Percentiles rank a stretch among this genome's conserved stretches.
Evolutionary conservation across 345 rosid genomes (phyloP).

Genomic region (Citrus australasica): DNA sequence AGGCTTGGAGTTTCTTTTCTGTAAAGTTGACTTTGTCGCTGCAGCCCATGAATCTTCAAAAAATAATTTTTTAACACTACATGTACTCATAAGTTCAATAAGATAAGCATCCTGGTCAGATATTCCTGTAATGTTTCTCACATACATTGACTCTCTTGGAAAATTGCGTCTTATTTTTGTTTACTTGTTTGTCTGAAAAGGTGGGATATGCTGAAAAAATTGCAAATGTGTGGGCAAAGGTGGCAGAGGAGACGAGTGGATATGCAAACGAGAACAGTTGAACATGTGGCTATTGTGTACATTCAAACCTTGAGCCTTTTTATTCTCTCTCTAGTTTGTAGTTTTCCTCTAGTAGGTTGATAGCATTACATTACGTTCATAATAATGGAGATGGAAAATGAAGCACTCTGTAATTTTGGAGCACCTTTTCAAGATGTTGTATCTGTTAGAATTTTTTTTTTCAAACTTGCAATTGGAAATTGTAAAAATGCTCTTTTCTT

Average conservation of each 20-base stretch:
- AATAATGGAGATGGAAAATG: constrained; percentile 12
- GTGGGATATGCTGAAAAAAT: constrained; percentile 97
- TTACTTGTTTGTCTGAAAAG: constrained; percentile 27
- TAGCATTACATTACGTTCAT: constrained; percentile 11
- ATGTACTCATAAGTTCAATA: background rate
- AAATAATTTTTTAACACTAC: background rate
- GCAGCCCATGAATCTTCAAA: background rate
- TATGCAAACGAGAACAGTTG: constrained; percentile 53
- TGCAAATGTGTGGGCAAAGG: constrained; percentile 82
- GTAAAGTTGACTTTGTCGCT: background rate
- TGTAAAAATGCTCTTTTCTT: constrained; percentile 10
- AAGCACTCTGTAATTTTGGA: background rate
- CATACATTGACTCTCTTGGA: background rate
- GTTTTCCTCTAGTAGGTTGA: constrained; percentile 19
- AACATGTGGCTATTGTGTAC: constrained; percentile 29
- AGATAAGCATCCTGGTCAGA: background rate
- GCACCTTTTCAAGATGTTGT: background rate
- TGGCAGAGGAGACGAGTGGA: constrained; percentile 80
- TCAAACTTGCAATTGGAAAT: background rate
- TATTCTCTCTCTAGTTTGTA: constrained; percentile 9
- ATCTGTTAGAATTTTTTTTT: background rate
- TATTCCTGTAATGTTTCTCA: background rate
- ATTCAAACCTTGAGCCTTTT: constrained; percentile 27
- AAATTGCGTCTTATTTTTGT: background rate
- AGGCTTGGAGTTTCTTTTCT: background rate